Conservation (phyloP, 2,329 filamentous ascomycete genomes). For the Botrytis tulipae region DNA sequence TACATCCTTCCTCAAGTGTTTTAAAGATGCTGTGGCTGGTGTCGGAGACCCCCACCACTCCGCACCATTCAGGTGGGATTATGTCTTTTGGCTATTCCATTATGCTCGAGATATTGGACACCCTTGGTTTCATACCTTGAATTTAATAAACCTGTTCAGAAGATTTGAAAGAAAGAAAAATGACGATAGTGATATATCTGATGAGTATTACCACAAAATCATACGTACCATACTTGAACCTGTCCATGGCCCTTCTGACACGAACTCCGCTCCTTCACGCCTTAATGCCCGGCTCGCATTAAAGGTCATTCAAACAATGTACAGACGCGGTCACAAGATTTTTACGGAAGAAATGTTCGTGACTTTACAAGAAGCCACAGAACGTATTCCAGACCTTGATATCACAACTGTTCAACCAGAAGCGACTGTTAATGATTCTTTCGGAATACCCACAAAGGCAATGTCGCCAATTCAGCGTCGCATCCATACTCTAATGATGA, state of each 20-base stretch:
- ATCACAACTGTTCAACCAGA: conserved; percentile 33
- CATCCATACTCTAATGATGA: conserved; percentile 47
- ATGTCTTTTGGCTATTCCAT: conserved; percentile 41
- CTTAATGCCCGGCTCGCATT: conserved; percentile 39
- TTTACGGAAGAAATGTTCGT: conserved; percentile 39
- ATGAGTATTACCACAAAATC: conserved; percentile 39
- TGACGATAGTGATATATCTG: conserved; percentile 35
- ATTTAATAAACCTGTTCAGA: background rate
- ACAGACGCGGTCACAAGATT: conserved; percentile 43
- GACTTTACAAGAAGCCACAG: conserved; percentile 30
- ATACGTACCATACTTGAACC: conserved; percentile 41
- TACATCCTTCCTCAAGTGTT: conserved; percentile 13
- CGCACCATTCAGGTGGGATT: conserved; percentile 36
- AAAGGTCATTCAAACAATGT: conserved; percentile 44
- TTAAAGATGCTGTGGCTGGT: conserved; percentile 5
- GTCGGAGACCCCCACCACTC: conserved; percentile 31
- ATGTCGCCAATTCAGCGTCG: conserved; percentile 30
- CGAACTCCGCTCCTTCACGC: conserved; percentile 25
- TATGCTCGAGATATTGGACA: conserved; percentile 43
- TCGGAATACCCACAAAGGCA: conserved; percentile 27
- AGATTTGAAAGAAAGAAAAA: conserved; percentile 1
- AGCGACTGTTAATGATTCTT: conserved; percentile 27
- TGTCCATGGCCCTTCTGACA: conserved; percentile 15
- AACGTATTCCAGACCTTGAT: conserved; percentile 9
- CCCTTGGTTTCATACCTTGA: conserved; percentile 21